phyloP scores from a whole-genome alignment of 345 rosid species.

The Pelargonium nanum region DNA sequence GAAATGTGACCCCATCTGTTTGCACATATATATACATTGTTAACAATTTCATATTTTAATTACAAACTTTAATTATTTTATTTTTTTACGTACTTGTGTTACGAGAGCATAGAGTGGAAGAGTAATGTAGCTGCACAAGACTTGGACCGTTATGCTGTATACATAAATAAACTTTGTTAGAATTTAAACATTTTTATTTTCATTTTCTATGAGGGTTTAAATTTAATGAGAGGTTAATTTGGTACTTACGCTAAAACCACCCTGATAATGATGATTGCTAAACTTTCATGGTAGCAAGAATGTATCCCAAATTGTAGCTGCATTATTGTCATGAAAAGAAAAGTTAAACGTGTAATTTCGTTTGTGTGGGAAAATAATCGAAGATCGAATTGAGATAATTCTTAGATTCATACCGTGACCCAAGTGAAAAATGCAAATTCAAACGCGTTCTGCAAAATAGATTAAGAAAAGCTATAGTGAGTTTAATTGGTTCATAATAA shows the following conservation, averaged over 20 bases:
- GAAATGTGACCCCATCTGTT: constrained; percentile 30
- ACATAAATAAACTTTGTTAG: not conserved
- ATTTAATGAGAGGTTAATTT: not conserved
- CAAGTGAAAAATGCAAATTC: constrained; percentile 59
- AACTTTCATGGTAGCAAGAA: constrained; percentile 53
- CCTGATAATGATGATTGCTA: constrained; percentile 30
- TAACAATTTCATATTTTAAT: not conserved
- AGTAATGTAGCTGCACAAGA: constrained; percentile 64
- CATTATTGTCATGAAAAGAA: not conserved
- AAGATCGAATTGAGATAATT: not conserved
- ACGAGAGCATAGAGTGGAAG: constrained; percentile 79
- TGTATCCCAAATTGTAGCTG: constrained; percentile 41
- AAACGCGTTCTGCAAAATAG: constrained; percentile 55
- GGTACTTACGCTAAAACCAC: constrained; percentile 55
- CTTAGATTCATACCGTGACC: constrained; percentile 43
- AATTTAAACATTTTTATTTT: not conserved
- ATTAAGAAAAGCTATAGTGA: not conserved
- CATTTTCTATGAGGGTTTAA: not conserved
- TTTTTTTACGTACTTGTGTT: constrained; percentile 36
- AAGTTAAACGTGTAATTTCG: not conserved
- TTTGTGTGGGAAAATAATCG: not conserved
- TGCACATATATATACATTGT: not conserved
- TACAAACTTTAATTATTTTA: not conserved
- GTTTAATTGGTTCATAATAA: not conserved
- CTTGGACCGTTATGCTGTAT: constrained; percentile 51